A percentile compares a stretch with the other conserved stretches of the same genome.
phyloP scores from a whole-genome alignment of 257 asterid genomes.

The Haberlea rhodopensis region DNA sequence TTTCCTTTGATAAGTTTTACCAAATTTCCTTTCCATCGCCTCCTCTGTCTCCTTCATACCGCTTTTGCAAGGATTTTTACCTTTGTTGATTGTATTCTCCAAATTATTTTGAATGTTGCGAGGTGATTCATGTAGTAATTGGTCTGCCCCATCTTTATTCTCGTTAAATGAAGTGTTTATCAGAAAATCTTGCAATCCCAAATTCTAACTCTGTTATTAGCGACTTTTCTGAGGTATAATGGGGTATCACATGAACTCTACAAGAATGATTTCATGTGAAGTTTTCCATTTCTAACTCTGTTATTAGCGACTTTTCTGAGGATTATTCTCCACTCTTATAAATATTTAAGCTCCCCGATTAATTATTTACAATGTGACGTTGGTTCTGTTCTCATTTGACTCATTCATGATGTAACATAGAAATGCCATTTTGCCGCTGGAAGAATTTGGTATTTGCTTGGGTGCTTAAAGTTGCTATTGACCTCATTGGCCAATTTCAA shows the following conservation, averaged over 20 bases:
- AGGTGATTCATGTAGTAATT: too few species aligned
- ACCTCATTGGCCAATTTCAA: not conserved
- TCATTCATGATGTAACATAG: not conserved
- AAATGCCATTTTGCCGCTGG: conserved; percentile 4
- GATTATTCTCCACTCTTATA: not conserved
- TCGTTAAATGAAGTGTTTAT: too few species aligned
- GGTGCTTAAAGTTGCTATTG: conserved; percentile 3
- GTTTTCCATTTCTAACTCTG: not conserved
- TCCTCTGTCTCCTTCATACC: too few species aligned
- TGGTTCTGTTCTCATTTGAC: conserved; percentile 13
- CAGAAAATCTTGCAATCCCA: too few species aligned
- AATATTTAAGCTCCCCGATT: conserved; percentile 2
- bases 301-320: not conserved
- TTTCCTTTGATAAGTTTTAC: too few species aligned
- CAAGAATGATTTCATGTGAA: conserved; percentile 15
- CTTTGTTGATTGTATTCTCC: too few species aligned
- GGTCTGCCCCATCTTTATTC: too few species aligned
- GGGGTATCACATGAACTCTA: not conserved
- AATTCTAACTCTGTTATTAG: too few species aligned
- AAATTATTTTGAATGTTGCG: too few species aligned
- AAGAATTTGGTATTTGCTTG: not conserved
- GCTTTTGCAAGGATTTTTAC: too few species aligned
- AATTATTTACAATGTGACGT: not conserved
- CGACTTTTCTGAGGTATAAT: too few species aligned
- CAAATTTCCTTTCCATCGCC: too few species aligned